Base-by-base conservation (phyloP, 2,329 filamentous ascomycete genomes). In the Alternaria arborescens region DNA sequence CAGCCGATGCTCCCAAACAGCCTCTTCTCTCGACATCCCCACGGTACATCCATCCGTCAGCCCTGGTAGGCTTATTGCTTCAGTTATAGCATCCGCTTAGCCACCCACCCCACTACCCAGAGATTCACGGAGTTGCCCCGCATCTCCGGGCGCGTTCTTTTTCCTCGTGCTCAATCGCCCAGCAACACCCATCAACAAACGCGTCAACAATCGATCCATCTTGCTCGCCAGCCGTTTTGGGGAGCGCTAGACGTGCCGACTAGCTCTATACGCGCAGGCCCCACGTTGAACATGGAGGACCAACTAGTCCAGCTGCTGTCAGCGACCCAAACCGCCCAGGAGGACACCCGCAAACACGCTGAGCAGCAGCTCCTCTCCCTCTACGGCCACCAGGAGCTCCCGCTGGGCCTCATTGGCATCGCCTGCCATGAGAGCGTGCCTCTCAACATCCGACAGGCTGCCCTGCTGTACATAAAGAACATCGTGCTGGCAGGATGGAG, bases 401-500 rank as follows among this genome's bases (percentile, higher is more conserved):
- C 94, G 50, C 81, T 91, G 53, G 90, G 89, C 55, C 88, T 99
- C 63, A 86, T 91, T 68, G 89, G 92, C 68, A 90, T 99, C 71
- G 93, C 91, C 65, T 87, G 88, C 46, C 91, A 97, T 79, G 83
- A 86, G 42, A 89, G 89, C 55, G 86, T 96, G 64, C 86, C 91
- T 28, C 84, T 90, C 60, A 85, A 89, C 58, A 88, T 95, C 66
- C 91, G 95, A 61, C 94, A 98, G 82, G 87, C 92, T 38, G 91
- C 95, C 32, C 83, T 98, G 63, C 87, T 92, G 52, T 86, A 88
- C 59, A 86, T 98, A 66, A 92, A 94, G 74, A 88, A 88, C 58
- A 96, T 97, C 78, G 91, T 98, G 65, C 86, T 92, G 78, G 86
- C 86, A 55, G 91, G 93, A 78, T 99, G 95, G 95, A 92, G 89